A percentile compares a stretch with the other conserved stretches of the same genome.
These are phyloP conservation scores for Hexamita inflata DNA, from an alignment of 208 protist species.

Conservation along the genomic window DNA sequence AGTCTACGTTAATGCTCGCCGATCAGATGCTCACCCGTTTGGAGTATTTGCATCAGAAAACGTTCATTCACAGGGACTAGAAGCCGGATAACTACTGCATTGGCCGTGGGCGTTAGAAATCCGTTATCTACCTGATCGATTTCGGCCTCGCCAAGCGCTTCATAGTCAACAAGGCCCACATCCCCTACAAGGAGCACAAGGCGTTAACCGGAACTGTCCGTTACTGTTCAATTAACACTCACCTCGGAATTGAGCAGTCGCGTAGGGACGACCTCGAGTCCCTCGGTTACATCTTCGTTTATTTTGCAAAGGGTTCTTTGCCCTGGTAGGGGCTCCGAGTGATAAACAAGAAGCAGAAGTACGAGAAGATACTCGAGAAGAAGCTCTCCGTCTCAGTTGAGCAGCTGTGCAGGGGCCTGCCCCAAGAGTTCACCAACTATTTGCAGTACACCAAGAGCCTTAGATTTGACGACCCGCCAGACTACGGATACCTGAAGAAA, in stretches of 20 bases:
- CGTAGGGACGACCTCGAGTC: constrained; percentile 89
- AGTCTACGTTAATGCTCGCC: constrained; percentile 89
- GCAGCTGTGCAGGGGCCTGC: constrained; percentile 65
- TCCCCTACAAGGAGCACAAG: constrained; percentile 94
- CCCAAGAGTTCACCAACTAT: constrained; percentile 80
- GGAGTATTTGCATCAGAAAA: constrained; percentile 81
- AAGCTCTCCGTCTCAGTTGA: constrained; percentile 82
- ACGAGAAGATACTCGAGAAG: constrained; percentile 82
- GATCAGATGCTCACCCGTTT: constrained; percentile 82
- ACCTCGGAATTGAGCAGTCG: constrained; percentile 80
- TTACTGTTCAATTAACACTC: constrained; percentile 95
- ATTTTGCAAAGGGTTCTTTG: constrained; percentile 87
- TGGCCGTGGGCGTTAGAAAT: constrained; percentile 61
- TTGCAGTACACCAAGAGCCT: constrained; percentile 82
- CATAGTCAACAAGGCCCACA: constrained; percentile 89
- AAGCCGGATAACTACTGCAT: constrained; percentile 96
- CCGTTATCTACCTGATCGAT: constrained; percentile 80
- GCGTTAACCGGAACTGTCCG: constrained; percentile 92
- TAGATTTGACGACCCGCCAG: constrained; percentile 90
- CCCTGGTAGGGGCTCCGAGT: constrained; percentile 85
- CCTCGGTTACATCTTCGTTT: constrained; percentile 92
- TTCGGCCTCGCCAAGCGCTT: constrained; percentile 96
- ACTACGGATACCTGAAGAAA: constrained; percentile 89
- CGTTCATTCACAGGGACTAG: constrained; percentile 85
- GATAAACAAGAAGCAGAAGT: constrained; percentile 90